Conservation (phyloP, 192 early-diverging fungal genomes). For the Coemansia sp. region DNA sequence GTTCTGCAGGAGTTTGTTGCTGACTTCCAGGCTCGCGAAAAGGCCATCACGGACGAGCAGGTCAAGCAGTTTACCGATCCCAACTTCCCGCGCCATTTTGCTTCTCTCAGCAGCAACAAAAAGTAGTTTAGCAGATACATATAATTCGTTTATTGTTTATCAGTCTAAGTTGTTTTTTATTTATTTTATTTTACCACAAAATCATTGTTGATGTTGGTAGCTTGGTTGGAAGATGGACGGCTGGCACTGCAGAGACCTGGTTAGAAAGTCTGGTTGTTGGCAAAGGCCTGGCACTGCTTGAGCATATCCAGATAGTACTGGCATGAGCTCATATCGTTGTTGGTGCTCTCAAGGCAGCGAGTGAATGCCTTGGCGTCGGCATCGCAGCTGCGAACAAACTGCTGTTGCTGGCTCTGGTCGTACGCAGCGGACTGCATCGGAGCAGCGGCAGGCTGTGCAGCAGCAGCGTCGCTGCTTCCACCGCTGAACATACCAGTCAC, state of each 20-base stretch:
- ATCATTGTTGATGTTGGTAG: too few species aligned
- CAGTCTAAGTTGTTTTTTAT: neutral
- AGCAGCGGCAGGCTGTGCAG: conserved; percentile 16
- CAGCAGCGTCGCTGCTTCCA: conserved; percentile 31
- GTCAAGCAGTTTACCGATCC: conserved; percentile 68
- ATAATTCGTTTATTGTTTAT: neutral
- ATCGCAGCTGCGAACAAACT: conserved; percentile 56
- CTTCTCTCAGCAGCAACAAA: conserved; percentile 34
- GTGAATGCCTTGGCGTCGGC: conserved; percentile 82
- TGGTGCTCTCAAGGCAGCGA: conserved; percentile 81
- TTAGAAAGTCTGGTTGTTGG: conserved; percentile 20
- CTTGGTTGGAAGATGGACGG: too few species aligned
- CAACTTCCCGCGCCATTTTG: conserved; percentile 49
- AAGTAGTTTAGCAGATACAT: neutral
- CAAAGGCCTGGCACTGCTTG: conserved; percentile 76
- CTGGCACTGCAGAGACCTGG: neutral
- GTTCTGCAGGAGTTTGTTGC: conserved; percentile 75
- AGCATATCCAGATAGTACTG: conserved; percentile 91
- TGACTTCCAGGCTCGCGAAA: conserved; percentile 73
- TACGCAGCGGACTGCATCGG: conserved; percentile 3
- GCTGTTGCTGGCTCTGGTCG: conserved; percentile 44
- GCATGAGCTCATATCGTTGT: conserved; percentile 78
- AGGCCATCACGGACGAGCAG: conserved; percentile 62
- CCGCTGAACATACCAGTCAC: conserved; percentile 55
- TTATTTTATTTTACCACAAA: conserved; percentile 6